Conservation (phyloP, 805 yeast species). For the Candida golubevii region DNA sequence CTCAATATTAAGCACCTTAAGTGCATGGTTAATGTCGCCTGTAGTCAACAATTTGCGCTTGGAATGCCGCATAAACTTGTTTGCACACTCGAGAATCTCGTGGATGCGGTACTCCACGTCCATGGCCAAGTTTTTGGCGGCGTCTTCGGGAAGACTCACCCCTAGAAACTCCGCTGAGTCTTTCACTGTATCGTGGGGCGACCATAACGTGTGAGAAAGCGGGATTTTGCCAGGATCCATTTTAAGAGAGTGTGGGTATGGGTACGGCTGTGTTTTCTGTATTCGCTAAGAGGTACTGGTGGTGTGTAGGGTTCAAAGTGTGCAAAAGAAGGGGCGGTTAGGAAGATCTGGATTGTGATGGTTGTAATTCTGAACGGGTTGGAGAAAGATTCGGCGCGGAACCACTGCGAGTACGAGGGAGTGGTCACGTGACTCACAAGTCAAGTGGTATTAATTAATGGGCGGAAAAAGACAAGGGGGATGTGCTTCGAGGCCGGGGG, state of each 20-base stretch:
- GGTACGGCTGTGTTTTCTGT: neutral
- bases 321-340: neutral
- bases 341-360: neutral
- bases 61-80: constrained; percentile 92
- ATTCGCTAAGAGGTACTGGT: neutral
- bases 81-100: constrained; percentile 92
- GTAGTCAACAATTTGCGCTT: constrained; percentile 80
- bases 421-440: too few species aligned
- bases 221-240: constrained; percentile 43
- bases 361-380: neutral
- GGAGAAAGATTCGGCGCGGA: neutral
- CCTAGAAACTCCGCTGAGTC: constrained; percentile 95
- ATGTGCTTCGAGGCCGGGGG: too few species aligned
- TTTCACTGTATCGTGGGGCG: constrained; percentile 93
- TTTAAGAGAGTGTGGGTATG: neutral
- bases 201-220: constrained; percentile 89
- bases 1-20: constrained; percentile 84
- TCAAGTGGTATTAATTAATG: too few species aligned
- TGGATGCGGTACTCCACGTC: constrained; percentile 97
- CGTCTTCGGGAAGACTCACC: constrained; percentile 80
- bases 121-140: constrained; percentile 93
- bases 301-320: neutral
- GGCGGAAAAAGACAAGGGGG: too few species aligned
- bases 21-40: constrained; percentile 74
- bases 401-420: too few species aligned